Evolutionary conservation across 148 eudicot species (phyloP), one percentile per base, ranked within the genome.

Genomic region (Simmondsia chinensis): DNA sequence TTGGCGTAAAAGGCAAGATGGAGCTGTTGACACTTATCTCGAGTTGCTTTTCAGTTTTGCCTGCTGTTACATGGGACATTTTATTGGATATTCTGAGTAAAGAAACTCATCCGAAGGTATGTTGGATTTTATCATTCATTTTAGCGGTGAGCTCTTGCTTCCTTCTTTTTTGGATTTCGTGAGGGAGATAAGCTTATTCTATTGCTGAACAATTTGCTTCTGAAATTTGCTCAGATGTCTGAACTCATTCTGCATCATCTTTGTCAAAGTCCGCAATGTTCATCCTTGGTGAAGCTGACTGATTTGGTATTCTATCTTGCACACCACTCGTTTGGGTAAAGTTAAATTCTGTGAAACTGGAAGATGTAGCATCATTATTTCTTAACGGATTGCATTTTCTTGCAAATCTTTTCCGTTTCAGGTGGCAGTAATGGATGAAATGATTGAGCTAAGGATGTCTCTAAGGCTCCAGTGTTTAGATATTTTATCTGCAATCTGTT

Each of bases 261-360:
- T 17, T 82, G 95, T 61, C 83, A 61, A 55, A 78, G 79, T 58
- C 82, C 83, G 49, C 68, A 67, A 63, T 76, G 83, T 85, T 70
- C 86, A 44, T 83, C 94, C 23, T 59, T 49, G 22, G 41, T 35
- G 42, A 76, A 66, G 66, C 70, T 85, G 38, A 65, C 60, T 12
- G 59, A 65, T 43, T 56, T 85, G 99, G 95, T 91, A 91, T 26
- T 43, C 12, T 31, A 22, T 18, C 35, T 29, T 52, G 39, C 38
- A 21, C 16, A 26, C 28, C 43, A 29, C 29, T 46, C 31, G n/a
- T 28, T 23, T 35, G 21, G 9, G 20, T n/a, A 12, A 39, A 0
- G 13, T 34, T 20, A 16, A 7, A 13, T 19, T 39, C 6, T 38
- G 8, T 5, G 13, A 2, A 7, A 36, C 4, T 7, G 45, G 10